These are phyloP conservation scores for Podaxis pistillaris DNA, from an alignment of 768 basidiomycete genomes.

Conservation along the genomic window DNA sequence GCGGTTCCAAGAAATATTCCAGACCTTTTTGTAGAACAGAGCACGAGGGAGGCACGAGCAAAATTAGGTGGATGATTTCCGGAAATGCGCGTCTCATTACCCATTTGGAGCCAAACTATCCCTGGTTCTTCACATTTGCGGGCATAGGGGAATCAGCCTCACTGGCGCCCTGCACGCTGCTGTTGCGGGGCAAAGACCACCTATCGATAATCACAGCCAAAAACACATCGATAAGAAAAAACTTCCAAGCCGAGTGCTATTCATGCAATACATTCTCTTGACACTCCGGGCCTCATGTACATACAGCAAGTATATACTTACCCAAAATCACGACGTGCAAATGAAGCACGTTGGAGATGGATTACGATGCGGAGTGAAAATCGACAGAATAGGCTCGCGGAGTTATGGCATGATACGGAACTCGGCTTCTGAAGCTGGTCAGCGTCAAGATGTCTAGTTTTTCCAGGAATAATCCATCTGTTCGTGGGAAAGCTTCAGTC, in stretches of 20 bases:
- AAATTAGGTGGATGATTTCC: constrained; percentile 6
- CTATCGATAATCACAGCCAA: constrained; percentile 13
- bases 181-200: constrained; percentile 5
- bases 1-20: not conserved
- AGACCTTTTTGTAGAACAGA: constrained; percentile 12
- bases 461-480: constrained; percentile 7
- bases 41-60: constrained; percentile 15
- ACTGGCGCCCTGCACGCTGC: constrained; percentile 7
- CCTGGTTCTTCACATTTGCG: constrained; percentile 14
- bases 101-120: constrained; percentile 7
- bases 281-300: constrained; percentile 4
- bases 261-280: constrained; percentile 1
- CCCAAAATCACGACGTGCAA: constrained; percentile 6
- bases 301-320: not conserved
- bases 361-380: constrained; percentile 4
- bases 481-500: constrained; percentile 1
- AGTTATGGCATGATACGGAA: constrained; percentile 10
- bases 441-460: not conserved
- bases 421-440: not conserved
- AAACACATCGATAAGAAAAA: constrained; percentile 13
- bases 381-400: constrained; percentile 1
- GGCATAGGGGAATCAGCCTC: constrained; percentile 11
- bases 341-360: constrained; percentile 11
- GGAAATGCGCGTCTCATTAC: constrained; percentile 8
- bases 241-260: not conserved